These are phyloP conservation scores for Naganishia vishniacii DNA, from an alignment of 768 basidiomycete species.

Conservation along the genomic window DNA sequence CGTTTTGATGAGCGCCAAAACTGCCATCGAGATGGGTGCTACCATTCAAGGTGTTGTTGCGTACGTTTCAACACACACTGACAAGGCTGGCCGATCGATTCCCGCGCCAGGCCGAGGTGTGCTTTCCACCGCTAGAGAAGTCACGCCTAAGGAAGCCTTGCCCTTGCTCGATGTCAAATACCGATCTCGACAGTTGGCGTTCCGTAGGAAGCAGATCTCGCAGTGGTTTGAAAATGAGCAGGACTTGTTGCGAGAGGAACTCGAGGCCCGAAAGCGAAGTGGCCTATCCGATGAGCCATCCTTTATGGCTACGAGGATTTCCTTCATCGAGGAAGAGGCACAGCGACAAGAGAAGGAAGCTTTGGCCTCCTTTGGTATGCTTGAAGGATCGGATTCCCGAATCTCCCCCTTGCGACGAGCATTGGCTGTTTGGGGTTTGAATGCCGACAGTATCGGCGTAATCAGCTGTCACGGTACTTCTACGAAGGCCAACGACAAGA, in stretches of 20 bases:
- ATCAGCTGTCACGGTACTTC: slow-evolving; percentile 53
- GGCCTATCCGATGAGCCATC: slow-evolving; percentile 55
- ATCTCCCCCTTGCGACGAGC: slow-evolving; percentile 90
- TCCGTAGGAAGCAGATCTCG: slow-evolving; percentile 90
- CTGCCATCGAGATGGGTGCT: slow-evolving; percentile 86
- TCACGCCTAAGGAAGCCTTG: slow-evolving; percentile 69
- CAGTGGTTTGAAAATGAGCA: slow-evolving; percentile 92
- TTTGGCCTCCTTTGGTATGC: slow-evolving; percentile 90
- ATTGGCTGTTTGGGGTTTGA: slow-evolving; percentile 92
- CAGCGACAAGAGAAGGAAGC: slow-evolving; percentile 85
- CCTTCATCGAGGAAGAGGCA: slow-evolving; percentile 85
- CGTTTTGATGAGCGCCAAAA: slow-evolving; percentile 93
- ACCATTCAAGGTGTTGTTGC: slow-evolving; percentile 89
- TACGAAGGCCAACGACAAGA: slow-evolving; percentile 72
- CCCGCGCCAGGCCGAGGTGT: slow-evolving; percentile 95
- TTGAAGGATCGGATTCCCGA: slow-evolving; percentile 75
- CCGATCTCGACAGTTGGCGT: slow-evolving; percentile 84
- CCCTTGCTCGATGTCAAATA: slow-evolving; percentile 79
- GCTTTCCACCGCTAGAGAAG: slow-evolving; percentile 77
- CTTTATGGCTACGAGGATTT: slow-evolving; percentile 69
- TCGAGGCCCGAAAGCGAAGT: slow-evolving; percentile 38
- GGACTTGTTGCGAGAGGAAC: slow-evolving; percentile 71
- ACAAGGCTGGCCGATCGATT: slow-evolving; percentile 96
- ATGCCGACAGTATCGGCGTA: slow-evolving; percentile 75
- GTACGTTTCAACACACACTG: slow-evolving; percentile 87